Evolutionary conservation across 2,329 filamentous ascomycete species (phyloP), one percentile per base, ranked within the genome.

Genomic region (Neofusicoccum ribis): DNA sequence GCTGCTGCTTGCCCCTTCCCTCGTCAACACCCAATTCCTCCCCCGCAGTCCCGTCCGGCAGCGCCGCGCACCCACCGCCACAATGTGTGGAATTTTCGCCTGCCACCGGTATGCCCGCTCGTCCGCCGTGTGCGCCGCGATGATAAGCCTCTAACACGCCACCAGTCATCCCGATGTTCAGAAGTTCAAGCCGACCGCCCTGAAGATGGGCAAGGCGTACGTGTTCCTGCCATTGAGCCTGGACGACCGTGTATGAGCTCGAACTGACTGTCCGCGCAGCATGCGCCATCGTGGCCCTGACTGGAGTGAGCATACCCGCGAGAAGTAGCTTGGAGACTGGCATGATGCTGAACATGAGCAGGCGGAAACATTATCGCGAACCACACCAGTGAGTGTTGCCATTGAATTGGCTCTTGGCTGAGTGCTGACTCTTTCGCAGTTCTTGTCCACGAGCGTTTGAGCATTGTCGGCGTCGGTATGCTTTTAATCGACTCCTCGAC

Each of bases 71-170:
- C 65, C 58, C 66, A 62, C 23, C 61, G 60, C 76, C 84, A 90
- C 79, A 73, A 97, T 97, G 93, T 97, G 93, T 89, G 93, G 93
- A 81, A 96, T 97, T 77, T 97, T 97, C 81, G 93, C 92, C 74
- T 97, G 93, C 82, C 92, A 97, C 82, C 85, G 87, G 93, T 96
- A 78, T 67, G 76, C 67, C 68, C 59, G 62, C 23, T 56, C 66
- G 27, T 69, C 66, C 54, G 52, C 63, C 68, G 64, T 67, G 67
- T 64, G 72, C 72, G 72, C 68, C 69, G 67, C 66, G 27, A 62
- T 31, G 69, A 72, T 69, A 69, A 64, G 69, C 72, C 65, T 70
- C 76, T 75, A 67, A 77, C 68, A 65, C 63, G 47, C 54, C 68
- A 27, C 7, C 69, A 88, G 86, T 74, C 93, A 98, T 78, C 93